Evolutionary conservation across 768 basidiomycete genomes (phyloP), one percentile per base, ranked within the genome.

Genomic region (Pleurotus ostreatus): DNA sequence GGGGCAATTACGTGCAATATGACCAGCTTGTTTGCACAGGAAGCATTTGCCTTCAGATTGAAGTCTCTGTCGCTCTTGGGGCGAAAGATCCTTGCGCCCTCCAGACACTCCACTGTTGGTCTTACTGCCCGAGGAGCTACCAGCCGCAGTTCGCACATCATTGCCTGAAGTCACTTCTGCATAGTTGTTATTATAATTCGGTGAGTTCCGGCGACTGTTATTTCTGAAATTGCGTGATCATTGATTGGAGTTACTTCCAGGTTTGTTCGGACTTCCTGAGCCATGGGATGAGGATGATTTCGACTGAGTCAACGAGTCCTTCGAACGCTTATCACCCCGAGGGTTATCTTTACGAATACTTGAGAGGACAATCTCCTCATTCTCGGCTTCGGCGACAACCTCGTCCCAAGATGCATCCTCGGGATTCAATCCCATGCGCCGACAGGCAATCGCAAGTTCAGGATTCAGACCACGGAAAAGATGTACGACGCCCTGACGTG

Each of bases 401-500:
- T 68, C 58, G 0, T 67, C 55, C 61, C 66, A 71, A 0, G 56
- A 38, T 0, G 67, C 64, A 0, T 44, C 37, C 6, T 71, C 66
- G 0, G 67, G 68, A 2, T 69, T 66, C 0, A 75, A 55, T 2
- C 65, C 57, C 2, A 69, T 58, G 7, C 57, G 55, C 66, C 69
- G 70, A 1, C 75, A 53, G 2, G 66, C 60, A 0, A 49, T 56
- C 26, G 70, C 70, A 0, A 75, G 61, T 11, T 60, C 47, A 0
- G 51, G 20, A 1, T 59, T 55, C 0, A 73, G 55, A 0, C 76
- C 71, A 1, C 65, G 60, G 73, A 72, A 79, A 0, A 78, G 59
- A 5, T 65, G 61, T 5, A 67, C 57, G 0, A 74, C 68, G 5
- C 60, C 43, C 8, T 74, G 69, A 0, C 58, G 55, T 3, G 70